These are phyloP conservation scores for Lachancea sp. DNA, from an alignment of 805 yeast genomes.

Conservation along the genomic window DNA sequence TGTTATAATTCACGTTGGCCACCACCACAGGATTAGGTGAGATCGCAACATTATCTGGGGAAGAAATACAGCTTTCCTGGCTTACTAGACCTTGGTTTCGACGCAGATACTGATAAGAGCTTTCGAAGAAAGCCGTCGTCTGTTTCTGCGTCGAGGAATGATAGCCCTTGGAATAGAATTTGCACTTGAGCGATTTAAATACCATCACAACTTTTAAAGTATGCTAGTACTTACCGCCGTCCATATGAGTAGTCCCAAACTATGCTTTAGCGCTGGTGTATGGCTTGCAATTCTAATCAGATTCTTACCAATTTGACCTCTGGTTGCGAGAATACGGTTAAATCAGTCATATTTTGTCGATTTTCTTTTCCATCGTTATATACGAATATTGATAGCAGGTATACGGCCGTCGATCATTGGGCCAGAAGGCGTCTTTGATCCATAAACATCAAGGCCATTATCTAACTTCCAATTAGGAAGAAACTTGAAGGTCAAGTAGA, in stretches of 20 bases:
- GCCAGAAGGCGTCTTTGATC: too few species aligned
- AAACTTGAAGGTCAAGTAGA: too few species aligned
- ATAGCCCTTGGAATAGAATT: conserved; percentile 35
- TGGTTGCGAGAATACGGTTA: too few species aligned
- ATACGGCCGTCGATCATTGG: neutral
- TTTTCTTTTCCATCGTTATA: neutral
- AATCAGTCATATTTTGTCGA: neutral
- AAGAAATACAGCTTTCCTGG: conserved; percentile 20
- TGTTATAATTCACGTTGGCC: conserved; percentile 30
- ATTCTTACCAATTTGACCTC: too few species aligned
- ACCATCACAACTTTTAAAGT: conserved; percentile 26
- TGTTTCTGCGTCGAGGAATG: conserved; percentile 30
- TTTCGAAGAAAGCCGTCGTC: conserved; percentile 35
- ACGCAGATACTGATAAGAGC: conserved; percentile 36
- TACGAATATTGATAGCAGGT: neutral
- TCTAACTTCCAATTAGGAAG: too few species aligned
- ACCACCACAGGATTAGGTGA: conserved; percentile 35
- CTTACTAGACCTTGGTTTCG: conserved; percentile 33
- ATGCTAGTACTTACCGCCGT: neutral
- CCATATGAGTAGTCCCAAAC: neutral
- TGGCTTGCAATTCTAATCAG: neutral
- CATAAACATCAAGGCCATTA: too few species aligned
- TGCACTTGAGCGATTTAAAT: conserved; percentile 37
- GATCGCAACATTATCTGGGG: conserved; percentile 17
- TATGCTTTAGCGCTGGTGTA: neutral